A percentile compares a stretch with the other conserved stretches of the same genome.
Evolutionary conservation across 1,139 yeast species (phyloP).

Genomic region (Trichomonascaceae sp.): DNA sequence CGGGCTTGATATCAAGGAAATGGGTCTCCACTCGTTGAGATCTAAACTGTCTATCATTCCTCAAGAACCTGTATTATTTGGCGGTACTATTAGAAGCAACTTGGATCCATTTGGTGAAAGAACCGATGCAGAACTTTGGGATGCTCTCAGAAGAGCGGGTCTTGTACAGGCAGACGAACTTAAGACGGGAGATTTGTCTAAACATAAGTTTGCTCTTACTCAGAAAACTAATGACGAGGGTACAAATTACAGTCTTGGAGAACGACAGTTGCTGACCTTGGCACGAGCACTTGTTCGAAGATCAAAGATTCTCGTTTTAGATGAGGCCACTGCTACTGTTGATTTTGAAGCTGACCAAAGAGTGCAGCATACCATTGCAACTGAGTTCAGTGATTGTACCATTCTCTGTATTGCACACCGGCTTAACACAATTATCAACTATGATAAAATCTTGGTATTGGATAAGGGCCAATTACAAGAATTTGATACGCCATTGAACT

Average conservation of each 20-base stretch:
- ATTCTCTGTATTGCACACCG: slow-evolving; percentile 78
- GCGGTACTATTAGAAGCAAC: slow-evolving; percentile 57
- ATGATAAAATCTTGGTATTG: slow-evolving; percentile 60
- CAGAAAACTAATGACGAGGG: slow-evolving; percentile 68
- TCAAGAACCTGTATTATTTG: slow-evolving; percentile 68
- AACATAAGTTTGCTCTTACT: slow-evolving; percentile 61
- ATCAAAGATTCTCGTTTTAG: slow-evolving; percentile 60
- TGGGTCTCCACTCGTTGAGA: slow-evolving; percentile 53
- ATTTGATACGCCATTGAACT: slow-evolving; percentile 40
- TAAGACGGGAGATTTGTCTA: slow-evolving; percentile 23
- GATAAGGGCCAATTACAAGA: slow-evolving; percentile 58
- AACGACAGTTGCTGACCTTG: slow-evolving; percentile 66
- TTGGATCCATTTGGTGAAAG: slow-evolving; percentile 56
- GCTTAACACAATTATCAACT: slow-evolving; percentile 57
- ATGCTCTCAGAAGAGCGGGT: slow-evolving; percentile 42
- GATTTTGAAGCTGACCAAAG: slow-evolving; percentile 71
- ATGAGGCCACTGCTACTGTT: slow-evolving; percentile 80
- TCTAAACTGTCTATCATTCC: slow-evolving; percentile 60
- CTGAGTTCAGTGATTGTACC: slow-evolving; percentile 60
- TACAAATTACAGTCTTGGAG: slow-evolving; percentile 67
- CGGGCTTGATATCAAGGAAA: slow-evolving; percentile 48
- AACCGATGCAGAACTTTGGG: slow-evolving; percentile 48
- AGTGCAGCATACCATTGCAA: slow-evolving; percentile 57
- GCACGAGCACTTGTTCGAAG: slow-evolving; percentile 74
- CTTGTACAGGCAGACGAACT: slow-evolving; percentile 42